Percentiles rank a stretch among this genome's conserved stretches.
Evolutionary conservation across 805 yeast genomes (phyloP).

Genomic region (Saccharomyces kudriavzevii): DNA sequence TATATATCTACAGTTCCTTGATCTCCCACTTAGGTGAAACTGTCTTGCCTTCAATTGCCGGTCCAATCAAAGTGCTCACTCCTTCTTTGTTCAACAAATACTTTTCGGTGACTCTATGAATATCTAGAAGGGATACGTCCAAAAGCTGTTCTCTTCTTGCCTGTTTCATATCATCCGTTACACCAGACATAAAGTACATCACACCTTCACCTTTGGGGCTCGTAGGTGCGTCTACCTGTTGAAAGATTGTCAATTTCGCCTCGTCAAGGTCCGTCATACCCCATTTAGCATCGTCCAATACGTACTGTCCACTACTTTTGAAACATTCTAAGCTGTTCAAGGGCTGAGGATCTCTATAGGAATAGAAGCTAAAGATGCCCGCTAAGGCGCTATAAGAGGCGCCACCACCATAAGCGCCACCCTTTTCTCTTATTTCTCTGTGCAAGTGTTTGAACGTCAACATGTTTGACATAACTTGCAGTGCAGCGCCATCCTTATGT

Average conservation of each 20-base stretch:
- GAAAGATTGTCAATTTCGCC: constrained; percentile 87
- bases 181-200: constrained; percentile 53
- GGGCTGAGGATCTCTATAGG: constrained; percentile 92
- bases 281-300: constrained; percentile 42
- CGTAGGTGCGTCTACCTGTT: constrained; percentile 81
- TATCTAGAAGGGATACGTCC: constrained; percentile 54
- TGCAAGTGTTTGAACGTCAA: constrained; percentile 79
- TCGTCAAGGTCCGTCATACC: constrained; percentile 63
- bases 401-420: constrained; percentile 98
- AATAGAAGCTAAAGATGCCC: constrained; percentile 73
- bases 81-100: constrained; percentile 24
- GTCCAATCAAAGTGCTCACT: constrained; percentile 18
- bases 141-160: constrained; percentile 66
- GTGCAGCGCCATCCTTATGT: constrained; percentile 70
- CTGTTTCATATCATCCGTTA: constrained; percentile 75
- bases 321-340: constrained; percentile 57
- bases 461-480: constrained; percentile 74
- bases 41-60: constrained; percentile 10
- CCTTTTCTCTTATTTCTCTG: constrained; percentile 84
- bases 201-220: constrained; percentile 75
- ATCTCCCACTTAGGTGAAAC: constrained; percentile 15
- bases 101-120: constrained; percentile 56
- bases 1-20: constrained; percentile 3
- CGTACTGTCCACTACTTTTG: constrained; percentile 42
- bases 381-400: constrained; percentile 72